phyloP scores from a whole-genome alignment of 106 monocot genomes.

The Phalaenopsis aphrodite region DNA sequence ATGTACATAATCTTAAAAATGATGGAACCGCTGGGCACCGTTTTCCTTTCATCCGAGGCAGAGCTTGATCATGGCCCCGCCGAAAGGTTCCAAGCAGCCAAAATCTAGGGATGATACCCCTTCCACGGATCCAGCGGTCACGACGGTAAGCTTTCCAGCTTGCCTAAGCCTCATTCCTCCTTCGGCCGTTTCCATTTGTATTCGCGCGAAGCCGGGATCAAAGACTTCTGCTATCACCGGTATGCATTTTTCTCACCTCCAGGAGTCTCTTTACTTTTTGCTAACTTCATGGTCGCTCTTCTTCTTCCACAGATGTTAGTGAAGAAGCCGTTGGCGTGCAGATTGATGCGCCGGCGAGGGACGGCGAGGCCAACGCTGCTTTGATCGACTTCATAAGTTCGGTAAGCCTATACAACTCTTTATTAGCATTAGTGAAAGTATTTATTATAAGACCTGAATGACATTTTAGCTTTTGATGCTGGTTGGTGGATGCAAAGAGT shows the following conservation, averaged over 20 bases:
- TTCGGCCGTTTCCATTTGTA: conserved; percentile 58
- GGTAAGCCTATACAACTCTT: conserved; percentile 19
- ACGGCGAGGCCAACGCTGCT: conserved; percentile 88
- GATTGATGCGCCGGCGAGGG: conserved; percentile 90
- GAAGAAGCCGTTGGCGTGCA: conserved; percentile 81
- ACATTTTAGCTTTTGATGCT: too few species aligned
- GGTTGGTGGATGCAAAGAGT: too few species aligned
- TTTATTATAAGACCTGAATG: too few species aligned
- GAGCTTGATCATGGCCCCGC: background rate
- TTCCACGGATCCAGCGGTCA: conserved; percentile 13
- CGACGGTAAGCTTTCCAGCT: conserved; percentile 25
- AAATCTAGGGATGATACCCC: conserved; percentile 28
- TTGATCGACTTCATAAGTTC: conserved; percentile 75
- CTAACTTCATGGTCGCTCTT: background rate
- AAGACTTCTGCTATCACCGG: conserved; percentile 89
- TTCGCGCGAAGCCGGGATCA: conserved; percentile 94
- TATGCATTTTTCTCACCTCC: conserved; percentile 6
- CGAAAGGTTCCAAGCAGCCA: conserved; percentile 29
- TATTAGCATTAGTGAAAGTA: too few species aligned
- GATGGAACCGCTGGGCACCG: too few species aligned
- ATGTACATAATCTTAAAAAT: too few species aligned
- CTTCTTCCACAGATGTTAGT: conserved; percentile 41
- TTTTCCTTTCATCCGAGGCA: too few species aligned
- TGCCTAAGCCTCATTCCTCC: conserved; percentile 65
- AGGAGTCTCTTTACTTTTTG: background rate